Percentiles rank a stretch among this genome's conserved stretches.
Conservation (phyloP, 2,329 filamentous ascomycete species). For the Beauveria sp. region DNA sequence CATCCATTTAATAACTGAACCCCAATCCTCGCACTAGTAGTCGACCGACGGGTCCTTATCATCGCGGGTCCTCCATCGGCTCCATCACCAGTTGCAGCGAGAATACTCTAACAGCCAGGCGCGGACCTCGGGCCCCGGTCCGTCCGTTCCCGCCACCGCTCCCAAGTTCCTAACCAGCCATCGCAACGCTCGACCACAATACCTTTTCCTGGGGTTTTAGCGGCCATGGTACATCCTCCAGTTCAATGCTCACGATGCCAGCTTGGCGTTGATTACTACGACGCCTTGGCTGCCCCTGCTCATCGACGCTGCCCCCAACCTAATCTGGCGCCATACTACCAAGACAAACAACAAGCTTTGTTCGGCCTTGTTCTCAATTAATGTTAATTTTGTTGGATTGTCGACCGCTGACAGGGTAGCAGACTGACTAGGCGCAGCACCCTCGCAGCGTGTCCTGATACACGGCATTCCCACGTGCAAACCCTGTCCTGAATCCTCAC, state of each 20-base stretch:
- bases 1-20: not conserved
- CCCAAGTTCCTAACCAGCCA: not conserved
- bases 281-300: not conserved
- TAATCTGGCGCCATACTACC: not conserved
- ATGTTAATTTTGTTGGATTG: not conserved
- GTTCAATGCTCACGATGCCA: not conserved
- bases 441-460: not conserved
- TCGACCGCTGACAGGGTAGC: not conserved
- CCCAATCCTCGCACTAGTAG: not conserved
- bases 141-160: not conserved
- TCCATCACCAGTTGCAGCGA: no score
- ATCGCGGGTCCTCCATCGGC: not conserved
- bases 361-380: not conserved
- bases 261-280: not conserved
- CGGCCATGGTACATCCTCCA: slow-evolving; percentile 15
- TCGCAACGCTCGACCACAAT: slow-evolving; percentile 18
- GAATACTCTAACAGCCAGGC: no score
- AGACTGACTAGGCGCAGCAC: not conserved
- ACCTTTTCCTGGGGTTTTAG: slow-evolving; percentile 23
- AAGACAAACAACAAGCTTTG: not conserved
- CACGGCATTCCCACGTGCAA: not conserved
- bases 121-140: not conserved
- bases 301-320: not conserved
- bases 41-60: not conserved
- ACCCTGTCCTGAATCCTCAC: not conserved